Conservation (phyloP, 2,329 filamentous ascomycete genomes). For the Cyanodermella asteris region DNA sequence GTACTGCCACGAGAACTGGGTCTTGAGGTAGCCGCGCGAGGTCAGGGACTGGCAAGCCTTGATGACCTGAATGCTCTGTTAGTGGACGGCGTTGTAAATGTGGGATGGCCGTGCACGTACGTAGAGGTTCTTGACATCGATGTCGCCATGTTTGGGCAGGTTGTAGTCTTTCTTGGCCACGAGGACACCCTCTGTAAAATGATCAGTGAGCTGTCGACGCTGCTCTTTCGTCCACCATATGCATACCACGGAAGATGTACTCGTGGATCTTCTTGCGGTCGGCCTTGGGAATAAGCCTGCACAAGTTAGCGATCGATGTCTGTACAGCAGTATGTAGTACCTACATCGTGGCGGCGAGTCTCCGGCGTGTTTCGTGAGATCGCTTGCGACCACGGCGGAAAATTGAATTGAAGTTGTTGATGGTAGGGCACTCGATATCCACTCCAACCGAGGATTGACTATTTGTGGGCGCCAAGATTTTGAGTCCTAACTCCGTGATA, state of each 20-base stretch:
- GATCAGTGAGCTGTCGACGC: conserved; percentile 8
- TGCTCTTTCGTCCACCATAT: conserved; percentile 3
- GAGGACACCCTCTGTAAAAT: conserved; percentile 47
- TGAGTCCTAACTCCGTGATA: too few relatives aligned
- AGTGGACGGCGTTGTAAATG: neutral
- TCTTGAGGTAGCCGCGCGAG: conserved; percentile 98
- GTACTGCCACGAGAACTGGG: conserved; percentile 99
- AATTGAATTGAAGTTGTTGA: too few relatives aligned
- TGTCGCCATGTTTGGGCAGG: conserved; percentile 89
- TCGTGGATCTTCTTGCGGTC: conserved; percentile 99
- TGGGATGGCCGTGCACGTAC: conserved; percentile 22
- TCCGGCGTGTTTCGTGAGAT: conserved; percentile 30
- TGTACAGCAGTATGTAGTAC: conserved; percentile 6
- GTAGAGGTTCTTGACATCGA: conserved; percentile 98
- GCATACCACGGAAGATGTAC: conserved; percentile 85
- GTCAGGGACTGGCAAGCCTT: conserved; percentile 97
- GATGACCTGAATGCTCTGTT: conserved; percentile 39
- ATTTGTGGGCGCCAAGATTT: too few relatives aligned
- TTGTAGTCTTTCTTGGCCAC: conserved; percentile 99
- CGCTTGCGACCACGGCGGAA: conserved; percentile 29
- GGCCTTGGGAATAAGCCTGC: conserved; percentile 96
- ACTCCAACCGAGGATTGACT: too few relatives aligned
- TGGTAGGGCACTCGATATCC: too few relatives aligned
- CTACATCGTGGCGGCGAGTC: conserved; percentile 33
- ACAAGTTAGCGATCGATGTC: conserved; percentile 2